Evolutionary conservation across 768 basidiomycete genomes (phyloP), one percentile per base, ranked within the genome.

Genomic region (Cyclocybe aegerita): DNA sequence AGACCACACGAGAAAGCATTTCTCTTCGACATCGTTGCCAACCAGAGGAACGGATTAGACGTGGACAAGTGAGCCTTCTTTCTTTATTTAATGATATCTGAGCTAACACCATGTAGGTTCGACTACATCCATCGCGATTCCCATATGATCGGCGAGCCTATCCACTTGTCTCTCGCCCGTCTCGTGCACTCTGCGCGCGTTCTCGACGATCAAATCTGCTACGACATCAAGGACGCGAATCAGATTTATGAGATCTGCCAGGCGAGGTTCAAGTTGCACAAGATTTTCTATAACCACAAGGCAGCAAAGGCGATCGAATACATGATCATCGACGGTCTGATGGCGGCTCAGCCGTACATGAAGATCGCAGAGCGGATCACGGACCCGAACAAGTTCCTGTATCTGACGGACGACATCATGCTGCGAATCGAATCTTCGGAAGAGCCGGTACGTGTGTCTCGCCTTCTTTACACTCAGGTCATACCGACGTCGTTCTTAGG

Each of bases 11-110:
- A 85, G 61, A 91, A 91, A 65, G 65, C 70, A 0, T 93, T 88
- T 58, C 66, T 93, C 2, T 93, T 93, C 59, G 87, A 93, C 47
- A 92, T 93, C 44, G 88, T 93, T 2, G 85, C 90, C 0, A 93
- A 93, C 67, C 79, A 79, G 63, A 72, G 81, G 6, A 93, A 92
- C 53, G 91, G 91, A 0, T 72, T 93, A 4, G 91, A 93, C 59
- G 90, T 93, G 4, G 90, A 93, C 74, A 92, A 92, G 89, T 88
- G 50, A 52, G 7, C 31, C 50, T 32, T 14, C 6, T 23, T 44
- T 11, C 38, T 46, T 39, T 44, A 39, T 12, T 12, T 16, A 10
- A 44, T 38, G 23, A 10, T 47, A 16, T 12, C 16, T 49, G 17
- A 50, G 48, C 7, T 48, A 45, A 32, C 29, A 46, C 23, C 12